Percentiles rank a stretch among this genome's conserved stretches.
phyloP scores from a whole-genome alignment of 805 yeast species.

The Candida glaebosa region DNA sequence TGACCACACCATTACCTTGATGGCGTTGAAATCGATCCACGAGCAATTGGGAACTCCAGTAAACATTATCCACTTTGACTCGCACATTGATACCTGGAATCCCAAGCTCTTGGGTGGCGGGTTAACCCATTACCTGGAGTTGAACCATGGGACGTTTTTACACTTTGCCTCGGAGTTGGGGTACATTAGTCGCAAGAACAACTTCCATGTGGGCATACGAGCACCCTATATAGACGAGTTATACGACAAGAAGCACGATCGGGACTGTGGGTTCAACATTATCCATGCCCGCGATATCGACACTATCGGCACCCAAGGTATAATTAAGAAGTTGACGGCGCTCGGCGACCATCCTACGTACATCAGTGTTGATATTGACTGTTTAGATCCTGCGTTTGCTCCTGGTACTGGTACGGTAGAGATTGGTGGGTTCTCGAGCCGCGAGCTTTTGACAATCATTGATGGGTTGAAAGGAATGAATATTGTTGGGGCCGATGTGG shows the following conservation, averaged over 20 bases:
- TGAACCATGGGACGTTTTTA: slow-evolving; percentile 68
- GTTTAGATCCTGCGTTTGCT: slow-evolving; percentile 24
- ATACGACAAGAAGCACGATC: slow-evolving; percentile 42
- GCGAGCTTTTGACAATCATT: slow-evolving; percentile 23
- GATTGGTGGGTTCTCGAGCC: slow-evolving; percentile 23
- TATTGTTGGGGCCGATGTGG: slow-evolving; percentile 26
- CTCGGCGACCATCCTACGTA: slow-evolving; percentile 30
- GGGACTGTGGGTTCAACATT: slow-evolving; percentile 46
- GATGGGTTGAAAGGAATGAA: slow-evolving; percentile 27
- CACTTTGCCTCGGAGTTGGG: slow-evolving; percentile 72
- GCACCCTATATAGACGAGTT: slow-evolving; percentile 53
- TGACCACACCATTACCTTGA: slow-evolving; percentile 55
- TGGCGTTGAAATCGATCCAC: slow-evolving; percentile 48
- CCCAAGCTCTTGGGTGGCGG: slow-evolving; percentile 65
- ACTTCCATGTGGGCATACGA: slow-evolving; percentile 61
- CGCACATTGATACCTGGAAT: slow-evolving; percentile 70
- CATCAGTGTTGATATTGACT: slow-evolving; percentile 26
- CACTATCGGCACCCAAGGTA: slow-evolving; percentile 31
- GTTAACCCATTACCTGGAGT: slow-evolving; percentile 50
- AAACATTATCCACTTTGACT: slow-evolving; percentile 60
- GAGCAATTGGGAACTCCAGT: slow-evolving; percentile 43
- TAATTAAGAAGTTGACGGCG: slow-evolving; percentile 32
- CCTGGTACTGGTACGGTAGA: slow-evolving; percentile 30
- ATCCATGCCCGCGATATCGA: slow-evolving; percentile 49
- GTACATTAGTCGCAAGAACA: slow-evolving; percentile 43